Evolutionary conservation across 1,284 basidiomycete species (phyloP), one percentile per base, ranked within the genome.

Genomic region (Ceratobasidium papillatum): DNA sequence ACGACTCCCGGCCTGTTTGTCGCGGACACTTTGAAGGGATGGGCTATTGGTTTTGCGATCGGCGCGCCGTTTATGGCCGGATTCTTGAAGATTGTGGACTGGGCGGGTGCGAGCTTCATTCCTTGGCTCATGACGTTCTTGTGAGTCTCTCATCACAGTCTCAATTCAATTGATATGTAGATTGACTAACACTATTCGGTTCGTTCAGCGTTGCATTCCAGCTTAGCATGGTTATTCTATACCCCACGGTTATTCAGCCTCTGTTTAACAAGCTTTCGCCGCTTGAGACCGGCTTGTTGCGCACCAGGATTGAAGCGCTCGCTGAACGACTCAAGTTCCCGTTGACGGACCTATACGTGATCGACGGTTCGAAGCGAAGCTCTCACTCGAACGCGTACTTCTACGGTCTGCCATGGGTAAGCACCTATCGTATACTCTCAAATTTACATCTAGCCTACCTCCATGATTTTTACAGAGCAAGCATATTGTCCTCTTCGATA

Each of bases 401-500:
- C 86, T 96, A 95, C 78, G 95, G 95, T 75, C 87, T 97, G 17
- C 95, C 94, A 1, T 96, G 94, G 94, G 93, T 94, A 74, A 71
- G 86, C 82, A 12, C 4, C n/a, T 14, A 12, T 25, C 7, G 11
- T 69, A 19, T 17, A 41, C 22, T 27, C n/a, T 17, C 51, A 45
- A 17, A 19, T 51, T 66, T 36, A 73, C 32, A 30, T 41, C 45
- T 65, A 74, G 74, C 75, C n/a, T 58, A 36, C 38, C 9, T 51
- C 22, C 22, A 11, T 11, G 30, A 52, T 3, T 43, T 47, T 52
- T 19, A 51, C 66, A 87, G 83, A 92, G 90, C 81, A 97, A 97
- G 80, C 95, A 96, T 82, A 96, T 99, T 79, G 96, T 99, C 81
- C 93, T 99, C 79, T 99, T 95, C 81, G 97, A 99, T 81, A 99